Base-by-base conservation (phyloP, 208 protist genomes). In the Acanthamoeba healyi region DNA sequence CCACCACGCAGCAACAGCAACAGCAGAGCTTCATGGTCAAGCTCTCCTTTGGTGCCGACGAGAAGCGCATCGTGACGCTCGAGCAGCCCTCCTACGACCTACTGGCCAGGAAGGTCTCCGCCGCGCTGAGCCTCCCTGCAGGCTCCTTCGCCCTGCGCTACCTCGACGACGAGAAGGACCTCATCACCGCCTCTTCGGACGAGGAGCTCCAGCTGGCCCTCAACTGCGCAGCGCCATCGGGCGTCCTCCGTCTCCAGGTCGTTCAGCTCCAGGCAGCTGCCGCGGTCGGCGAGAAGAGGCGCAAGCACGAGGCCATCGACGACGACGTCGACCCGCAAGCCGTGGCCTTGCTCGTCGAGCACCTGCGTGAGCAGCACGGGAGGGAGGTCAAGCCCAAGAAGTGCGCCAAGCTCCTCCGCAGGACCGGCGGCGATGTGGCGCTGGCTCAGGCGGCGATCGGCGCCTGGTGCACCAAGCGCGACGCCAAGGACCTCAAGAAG, bases 141-240 rank as follows among this genome's bases (percentile, higher is more conserved):
- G 58, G 42, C 26, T 51, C 38, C 22, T 65, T 72, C 36, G 56
- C 32, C 17, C 38, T 92, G 3, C 56, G 46, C 86, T 92, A 92
- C 46, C 15, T 49, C 54, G 86, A 63, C 32, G 86, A 92, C 14
- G 86, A 92, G 46, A 72, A 92, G 36, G 86, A 92, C 86, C 56
- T 42, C 38, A 34, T 92, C 56, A 92, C 86, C 56, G 42, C 38
- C 49, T 92, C 86, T 2, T 74, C 86, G 7, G 86, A 92, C 63
- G 86, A 92, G 46, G 86, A 92, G 36, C 46, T 92, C 4, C 86
- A 74, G 15, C 12, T 51, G 26, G 86, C 86, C 49, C 24, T 92
- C 22, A 29, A 36, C 40, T 56, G n/a, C 42, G 74, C 36, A 0
- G 36, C n/a, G 10, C 9, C 32, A 0, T 46, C 38, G 19, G 74